Conservation (phyloP, 176 grass and related monocot genomes). For the Phoenix roebelenii region DNA sequence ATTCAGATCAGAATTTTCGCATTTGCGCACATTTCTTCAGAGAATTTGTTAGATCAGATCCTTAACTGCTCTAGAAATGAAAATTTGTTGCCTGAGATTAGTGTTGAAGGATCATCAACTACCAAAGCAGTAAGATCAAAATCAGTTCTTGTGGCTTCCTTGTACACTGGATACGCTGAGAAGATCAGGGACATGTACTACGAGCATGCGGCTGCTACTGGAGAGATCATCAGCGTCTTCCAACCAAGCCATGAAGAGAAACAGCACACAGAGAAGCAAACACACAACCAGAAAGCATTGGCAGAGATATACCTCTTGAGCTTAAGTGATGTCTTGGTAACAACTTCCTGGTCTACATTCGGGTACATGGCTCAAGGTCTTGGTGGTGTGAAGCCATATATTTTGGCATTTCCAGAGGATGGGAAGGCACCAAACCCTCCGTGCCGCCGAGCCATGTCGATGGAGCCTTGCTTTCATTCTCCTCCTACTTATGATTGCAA, state of each 20-base stretch:
- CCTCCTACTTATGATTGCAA: slow-evolving; percentile 58
- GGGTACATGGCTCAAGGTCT: slow-evolving; percentile 81
- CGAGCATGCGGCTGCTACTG: slow-evolving; percentile 55
- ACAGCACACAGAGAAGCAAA: slow-evolving; percentile 70
- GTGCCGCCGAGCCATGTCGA: slow-evolving; percentile 53
- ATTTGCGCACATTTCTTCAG: slow-evolving; percentile 53
- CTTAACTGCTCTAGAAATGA: slow-evolving; percentile 50
- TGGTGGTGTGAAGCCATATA: slow-evolving; percentile 76
- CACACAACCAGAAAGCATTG: slow-evolving; percentile 86
- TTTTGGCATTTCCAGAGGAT: slow-evolving; percentile 57
- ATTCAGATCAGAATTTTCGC: slow-evolving; percentile 71
- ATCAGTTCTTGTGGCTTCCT: slow-evolving; percentile 61
- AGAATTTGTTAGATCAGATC: slow-evolving; percentile 77
- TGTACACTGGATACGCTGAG: slow-evolving; percentile 75
- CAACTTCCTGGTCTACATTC: slow-evolving; percentile 86
- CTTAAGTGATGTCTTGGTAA: slow-evolving; percentile 71
- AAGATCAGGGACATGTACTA: slow-evolving; percentile 74
- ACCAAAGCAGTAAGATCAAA: slow-evolving; percentile 33
- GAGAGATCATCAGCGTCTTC: slow-evolving; percentile 63
- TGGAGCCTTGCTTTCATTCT: slow-evolving; percentile 88
- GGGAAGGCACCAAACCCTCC: slow-evolving; percentile 38
- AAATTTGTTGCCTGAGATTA: slow-evolving; percentile 48
- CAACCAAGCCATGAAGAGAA: slow-evolving; percentile 89
- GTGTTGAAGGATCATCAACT: slow-evolving; percentile 8
- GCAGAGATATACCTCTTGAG: slow-evolving; percentile 82